phyloP scores from a whole-genome alignment of 352 stramenopile genomes.

The Pythium rhizo-oryzae region DNA sequence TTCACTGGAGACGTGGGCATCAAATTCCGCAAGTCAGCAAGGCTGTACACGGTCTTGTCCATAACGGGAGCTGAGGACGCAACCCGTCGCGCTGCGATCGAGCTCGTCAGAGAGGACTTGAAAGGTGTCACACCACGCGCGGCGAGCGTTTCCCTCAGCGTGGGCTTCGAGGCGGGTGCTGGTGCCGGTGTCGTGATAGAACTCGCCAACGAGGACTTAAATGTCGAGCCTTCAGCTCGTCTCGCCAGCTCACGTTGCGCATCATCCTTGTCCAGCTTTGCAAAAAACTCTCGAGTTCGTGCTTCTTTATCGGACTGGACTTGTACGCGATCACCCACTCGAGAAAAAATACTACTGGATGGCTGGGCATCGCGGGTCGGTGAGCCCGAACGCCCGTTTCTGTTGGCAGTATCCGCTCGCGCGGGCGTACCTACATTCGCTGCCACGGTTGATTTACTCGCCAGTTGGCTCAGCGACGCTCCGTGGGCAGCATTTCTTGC shows the following conservation, averaged over 20 bases:
- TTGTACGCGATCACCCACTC: slow-evolving; percentile 21
- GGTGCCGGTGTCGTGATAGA: not conserved
- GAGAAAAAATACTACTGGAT: slow-evolving; percentile 16
- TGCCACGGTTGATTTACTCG: slow-evolving; percentile 16
- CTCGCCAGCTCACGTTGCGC: slow-evolving; percentile 7
- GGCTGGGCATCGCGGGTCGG: slow-evolving; percentile 1
- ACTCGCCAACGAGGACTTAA: slow-evolving; percentile 15
- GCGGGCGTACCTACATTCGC: not conserved
- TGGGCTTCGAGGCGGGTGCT: not conserved
- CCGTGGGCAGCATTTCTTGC: slow-evolving; percentile 4
- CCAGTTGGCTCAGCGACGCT: slow-evolving; percentile 6
- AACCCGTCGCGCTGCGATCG: not conserved
- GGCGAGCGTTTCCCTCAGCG: slow-evolving; percentile 14
- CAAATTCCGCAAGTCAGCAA: slow-evolving; percentile 51
- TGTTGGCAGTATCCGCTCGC: not conserved
- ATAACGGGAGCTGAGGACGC: slow-evolving; percentile 14
- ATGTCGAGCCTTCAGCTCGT: slow-evolving; percentile 11
- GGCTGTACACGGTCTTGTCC: slow-evolving; percentile 61
- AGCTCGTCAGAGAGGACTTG: slow-evolving; percentile 15
- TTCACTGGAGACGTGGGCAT: slow-evolving; percentile 33
- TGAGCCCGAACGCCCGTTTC: not conserved
- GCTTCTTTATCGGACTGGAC: slow-evolving; percentile 22
- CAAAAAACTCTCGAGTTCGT: slow-evolving; percentile 44
- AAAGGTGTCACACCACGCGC: slow-evolving; percentile 6
- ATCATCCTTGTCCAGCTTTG: slow-evolving; percentile 60